phyloP scores from a whole-genome alignment of 225 moss, liverwort and hornwort genomes.

The Bryoerythrophyllum caledonicum region DNA sequence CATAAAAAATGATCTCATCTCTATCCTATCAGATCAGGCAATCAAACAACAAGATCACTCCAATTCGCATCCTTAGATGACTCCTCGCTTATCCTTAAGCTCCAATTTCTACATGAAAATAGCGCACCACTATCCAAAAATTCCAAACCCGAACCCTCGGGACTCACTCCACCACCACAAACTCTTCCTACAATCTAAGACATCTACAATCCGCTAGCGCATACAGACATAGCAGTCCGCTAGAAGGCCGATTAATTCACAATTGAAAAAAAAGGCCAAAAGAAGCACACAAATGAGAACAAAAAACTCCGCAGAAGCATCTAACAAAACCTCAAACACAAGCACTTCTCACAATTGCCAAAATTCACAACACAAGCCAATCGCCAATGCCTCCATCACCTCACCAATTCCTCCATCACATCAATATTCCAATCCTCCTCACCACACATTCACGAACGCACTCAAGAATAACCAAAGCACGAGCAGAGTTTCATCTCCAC shows the following conservation, averaged over 20 bases:
- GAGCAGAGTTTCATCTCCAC: neutral
- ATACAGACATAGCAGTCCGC: neutral
- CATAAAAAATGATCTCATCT: slow-evolving; percentile 9
- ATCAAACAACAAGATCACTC: neutral
- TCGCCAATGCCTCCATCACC: neutral
- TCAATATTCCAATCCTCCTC: slow-evolving; percentile 10
- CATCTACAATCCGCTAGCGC: neutral
- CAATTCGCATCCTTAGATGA: neutral
- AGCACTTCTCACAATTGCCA: slow-evolving; percentile 2
- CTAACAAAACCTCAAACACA: slow-evolving; percentile 19
- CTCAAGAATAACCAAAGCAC: neutral
- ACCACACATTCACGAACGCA: neutral
- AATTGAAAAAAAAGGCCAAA: neutral
- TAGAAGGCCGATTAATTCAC: neutral
- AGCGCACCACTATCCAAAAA: neutral
- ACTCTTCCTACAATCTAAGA: neutral
- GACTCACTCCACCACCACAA: neutral
- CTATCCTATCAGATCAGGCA: neutral
- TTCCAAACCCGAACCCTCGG: neutral
- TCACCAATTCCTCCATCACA: too few relatives aligned
- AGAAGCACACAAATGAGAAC: neutral
- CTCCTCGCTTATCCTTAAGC: slow-evolving; percentile 17
- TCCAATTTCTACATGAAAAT: slow-evolving; percentile 13
- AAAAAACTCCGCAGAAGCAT: slow-evolving; percentile 3
- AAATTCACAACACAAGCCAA: slow-evolving; percentile 1